phyloP scores from a whole-genome alignment of 305 asterid genomes.

The Plantago coronopus region DNA sequence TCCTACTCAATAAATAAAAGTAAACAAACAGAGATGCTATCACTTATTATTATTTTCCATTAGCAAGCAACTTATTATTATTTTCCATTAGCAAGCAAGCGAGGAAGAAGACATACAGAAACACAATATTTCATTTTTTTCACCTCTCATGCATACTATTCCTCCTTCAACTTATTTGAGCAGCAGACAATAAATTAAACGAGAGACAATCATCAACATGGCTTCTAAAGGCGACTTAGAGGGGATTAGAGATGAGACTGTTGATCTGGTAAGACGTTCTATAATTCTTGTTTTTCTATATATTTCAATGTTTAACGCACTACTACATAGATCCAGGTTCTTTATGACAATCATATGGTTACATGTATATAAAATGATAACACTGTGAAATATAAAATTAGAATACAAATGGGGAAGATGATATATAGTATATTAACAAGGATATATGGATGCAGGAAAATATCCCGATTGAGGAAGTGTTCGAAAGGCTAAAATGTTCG shows the following conservation, averaged over 20 bases:
- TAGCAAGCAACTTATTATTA: no score
- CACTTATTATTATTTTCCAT: no score
- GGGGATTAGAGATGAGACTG: slow-evolving; percentile 54
- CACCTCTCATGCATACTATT: slow-evolving; percentile 36
- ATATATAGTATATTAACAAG: no score
- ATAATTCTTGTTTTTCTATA: not conserved
- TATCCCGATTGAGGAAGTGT: slow-evolving; percentile 72
- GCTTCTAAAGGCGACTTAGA: slow-evolving; percentile 39
- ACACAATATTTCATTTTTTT: slow-evolving; percentile 12
- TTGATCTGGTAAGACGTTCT: slow-evolving; percentile 54
- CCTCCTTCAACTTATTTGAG: not conserved
- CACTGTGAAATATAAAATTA: no score
- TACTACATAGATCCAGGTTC: no score
- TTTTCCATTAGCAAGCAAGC: no score
- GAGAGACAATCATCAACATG: slow-evolving; percentile 31
- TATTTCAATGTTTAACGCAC: no score
- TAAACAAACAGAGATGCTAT: not conserved
- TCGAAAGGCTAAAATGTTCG: slow-evolving; percentile 49
- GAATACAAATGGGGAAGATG: no score
- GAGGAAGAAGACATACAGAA: no score
- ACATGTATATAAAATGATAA: no score
- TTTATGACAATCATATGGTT: no score
- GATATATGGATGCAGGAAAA: slow-evolving; percentile 44
- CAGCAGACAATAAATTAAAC: not conserved
- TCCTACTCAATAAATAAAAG: not conserved